Base-by-base conservation (phyloP, 805 yeast genomes). In the Candida insectalens region DNA sequence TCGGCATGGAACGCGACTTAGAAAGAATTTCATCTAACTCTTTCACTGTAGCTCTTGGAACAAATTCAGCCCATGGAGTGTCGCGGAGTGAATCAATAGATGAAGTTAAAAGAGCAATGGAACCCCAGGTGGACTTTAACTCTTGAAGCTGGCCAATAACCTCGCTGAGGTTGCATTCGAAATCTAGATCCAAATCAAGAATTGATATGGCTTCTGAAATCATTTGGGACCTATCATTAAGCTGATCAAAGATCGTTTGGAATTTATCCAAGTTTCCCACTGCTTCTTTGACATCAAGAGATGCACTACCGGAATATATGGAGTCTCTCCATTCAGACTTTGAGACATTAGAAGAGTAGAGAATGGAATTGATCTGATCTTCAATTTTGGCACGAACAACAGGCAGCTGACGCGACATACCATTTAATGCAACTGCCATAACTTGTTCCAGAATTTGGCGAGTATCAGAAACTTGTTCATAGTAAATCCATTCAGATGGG, bases 391-490 rank as follows among this genome's bases (percentile, higher is more conserved):
- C 41, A n/a, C 65, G 69, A 6, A 53, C 39, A 34, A 72, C 65
- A 0, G 59, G 57, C 6, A 61, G 55, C 6, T 82, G 57, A 3
- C 60, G 40, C 2, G 35, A 40, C 7, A 54, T 36, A 3, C 14
- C 12, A 5, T 23, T 13, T 4, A 29, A 6, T 47, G 42, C 71
- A 60, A 25, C 49, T 43, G 3, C 41, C 40, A 28, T 68, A 34
- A 8, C 71, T 49, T 25, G 69, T 61, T 1, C 42, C 34, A 21
- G 77, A 2, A 73, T 59, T 1, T 57, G 45, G 35, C 63, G 49
- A 34, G 71, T 74, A 33, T 59, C 62, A 10, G 70, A 74, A 0
- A 83, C 36, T 43, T 83, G 94, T 27, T 81, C 92, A 30, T 59
- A 60, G 47, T 60, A 71, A 1, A 77, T 40, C 80, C 87, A 79